These are phyloP conservation scores for Neurospora cerealis DNA, from an alignment of 495 filamentous ascomycete genomes.

Conservation along the genomic window DNA sequence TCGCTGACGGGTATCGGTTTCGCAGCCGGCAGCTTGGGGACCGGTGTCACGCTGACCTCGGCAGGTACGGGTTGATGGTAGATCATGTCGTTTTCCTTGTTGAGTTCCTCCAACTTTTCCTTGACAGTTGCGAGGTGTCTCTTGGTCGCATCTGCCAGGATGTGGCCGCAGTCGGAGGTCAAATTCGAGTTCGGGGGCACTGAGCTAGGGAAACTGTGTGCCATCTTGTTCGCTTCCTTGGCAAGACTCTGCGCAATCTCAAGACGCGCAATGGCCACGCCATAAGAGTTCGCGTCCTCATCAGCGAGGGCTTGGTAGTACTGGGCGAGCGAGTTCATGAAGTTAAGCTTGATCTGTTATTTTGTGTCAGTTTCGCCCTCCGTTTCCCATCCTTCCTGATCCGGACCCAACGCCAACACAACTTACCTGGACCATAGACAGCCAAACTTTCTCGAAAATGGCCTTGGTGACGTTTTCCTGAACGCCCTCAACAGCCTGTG, in stretches of 20 bases:
- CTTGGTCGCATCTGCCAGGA: slow-evolving; percentile 70
- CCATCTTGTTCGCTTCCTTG: slow-evolving; percentile 64
- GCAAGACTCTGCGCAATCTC: slow-evolving; percentile 67
- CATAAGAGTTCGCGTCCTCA: slow-evolving; percentile 77
- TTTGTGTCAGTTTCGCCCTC: neutral
- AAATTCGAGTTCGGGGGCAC: slow-evolving; percentile 76
- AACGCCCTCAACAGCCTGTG: slow-evolving; percentile 76
- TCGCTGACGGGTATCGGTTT: slow-evolving; percentile 97
- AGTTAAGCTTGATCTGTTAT: slow-evolving; percentile 65
- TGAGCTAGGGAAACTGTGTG: slow-evolving; percentile 71
- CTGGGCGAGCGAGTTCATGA: slow-evolving; percentile 78
- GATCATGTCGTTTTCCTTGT: slow-evolving; percentile 96
- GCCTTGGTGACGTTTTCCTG: slow-evolving; percentile 88
- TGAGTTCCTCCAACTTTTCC: slow-evolving; percentile 61
- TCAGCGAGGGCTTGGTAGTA: slow-evolving; percentile 93
- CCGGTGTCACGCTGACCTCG: slow-evolving; percentile 66
- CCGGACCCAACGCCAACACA: neutral
- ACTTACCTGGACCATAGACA: slow-evolving; percentile 65
- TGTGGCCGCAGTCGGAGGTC: slow-evolving; percentile 61
- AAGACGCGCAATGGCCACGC: slow-evolving; percentile 74
- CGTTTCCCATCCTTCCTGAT: neutral
- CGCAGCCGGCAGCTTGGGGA: slow-evolving; percentile 90
- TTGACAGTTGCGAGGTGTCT: slow-evolving; percentile 72
- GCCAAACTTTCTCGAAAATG: slow-evolving; percentile 95
- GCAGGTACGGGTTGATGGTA: slow-evolving; percentile 88